Conservation (phyloP, 176 grass and related monocot genomes). For the Bothriochloa decipiens region DNA sequence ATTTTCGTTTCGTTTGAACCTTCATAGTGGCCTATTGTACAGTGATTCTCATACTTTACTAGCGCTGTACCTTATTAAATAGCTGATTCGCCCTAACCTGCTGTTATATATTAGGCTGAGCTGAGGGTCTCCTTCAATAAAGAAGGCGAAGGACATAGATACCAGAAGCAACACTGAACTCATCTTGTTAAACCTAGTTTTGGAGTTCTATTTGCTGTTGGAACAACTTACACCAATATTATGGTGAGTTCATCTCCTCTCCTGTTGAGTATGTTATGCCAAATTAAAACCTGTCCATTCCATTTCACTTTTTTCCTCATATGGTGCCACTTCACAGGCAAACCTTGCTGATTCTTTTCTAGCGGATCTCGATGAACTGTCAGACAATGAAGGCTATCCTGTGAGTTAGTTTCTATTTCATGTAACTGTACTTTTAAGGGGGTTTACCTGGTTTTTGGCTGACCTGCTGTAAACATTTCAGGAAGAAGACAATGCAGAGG, state of each 20-base stretch:
- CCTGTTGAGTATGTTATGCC: neutral
- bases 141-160: neutral
- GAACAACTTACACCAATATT: neutral
- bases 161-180: neutral
- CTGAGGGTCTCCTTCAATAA: neutral
- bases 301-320: neutral
- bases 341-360: constrained; percentile 96
- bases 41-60: neutral
- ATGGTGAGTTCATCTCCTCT: constrained; percentile 38
- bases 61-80: neutral
- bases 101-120: neutral
- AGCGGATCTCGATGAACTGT: constrained; percentile 89
- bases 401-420: constrained; percentile 63
- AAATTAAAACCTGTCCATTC: neutral
- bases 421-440: neutral
- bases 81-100: neutral
- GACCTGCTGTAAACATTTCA: constrained; percentile 36
- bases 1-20: neutral
- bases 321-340: constrained; percentile 47
- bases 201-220: neutral
- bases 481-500: constrained; percentile 73
- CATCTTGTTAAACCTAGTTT: neutral
- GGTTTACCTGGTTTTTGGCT: neutral
- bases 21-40: neutral
- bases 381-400: constrained; percentile 73